Evolutionary conservation across 2,329 filamentous ascomycete genomes (phyloP), one percentile per base, ranked within the genome.

Genomic region (Coleophoma crateriformis): DNA sequence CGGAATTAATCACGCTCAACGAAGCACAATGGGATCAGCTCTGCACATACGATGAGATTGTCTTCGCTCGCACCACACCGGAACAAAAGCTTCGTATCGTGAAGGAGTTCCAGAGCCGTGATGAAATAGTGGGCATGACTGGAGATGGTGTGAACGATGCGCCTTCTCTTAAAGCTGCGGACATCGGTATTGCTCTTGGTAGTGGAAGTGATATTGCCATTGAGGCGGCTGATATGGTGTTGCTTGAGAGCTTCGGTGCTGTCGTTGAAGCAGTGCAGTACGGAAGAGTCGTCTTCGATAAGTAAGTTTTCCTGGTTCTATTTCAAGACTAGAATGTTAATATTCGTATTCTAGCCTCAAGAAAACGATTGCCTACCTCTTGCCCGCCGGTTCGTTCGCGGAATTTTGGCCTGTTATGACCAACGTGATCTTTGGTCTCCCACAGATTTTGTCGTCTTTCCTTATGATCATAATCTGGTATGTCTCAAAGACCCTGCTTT

Each of bases 41-140:
- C 1, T 73, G 63, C 32, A 75, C 69, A 8, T 90, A 90, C 56
- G 73, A 81, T 22, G 87, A 90, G 60, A 84, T 90, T 35, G 84
- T 90, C 12, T 90, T 90, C 62, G 83, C 87, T 1, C 75, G 85
- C 12, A 90, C 86, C 0, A 90, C 87, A 0, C 87, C 86, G 0
- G 86, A 90, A 60, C 86, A 90, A 62, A 91, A 91, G 63, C 77
- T 90, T 7, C 81, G 85, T 33, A 90, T 90, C 53, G 86, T 91
- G n/a, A 79, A 79, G 32, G 85, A 88, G 63, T 84, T 90, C 53
- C 86, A 88, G 61, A 67, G 73, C 1, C 72, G 78, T 8, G 73
- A 78, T 5, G 71, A 80, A 39, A 77, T 79, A 33, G 78, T 82
- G 11, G 77, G 71, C 6, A 76, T 72, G 71, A 71, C 68, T 2